phyloP scores from a whole-genome alignment of 202 grass and related monocot species.

The Zoysia matrella region DNA sequence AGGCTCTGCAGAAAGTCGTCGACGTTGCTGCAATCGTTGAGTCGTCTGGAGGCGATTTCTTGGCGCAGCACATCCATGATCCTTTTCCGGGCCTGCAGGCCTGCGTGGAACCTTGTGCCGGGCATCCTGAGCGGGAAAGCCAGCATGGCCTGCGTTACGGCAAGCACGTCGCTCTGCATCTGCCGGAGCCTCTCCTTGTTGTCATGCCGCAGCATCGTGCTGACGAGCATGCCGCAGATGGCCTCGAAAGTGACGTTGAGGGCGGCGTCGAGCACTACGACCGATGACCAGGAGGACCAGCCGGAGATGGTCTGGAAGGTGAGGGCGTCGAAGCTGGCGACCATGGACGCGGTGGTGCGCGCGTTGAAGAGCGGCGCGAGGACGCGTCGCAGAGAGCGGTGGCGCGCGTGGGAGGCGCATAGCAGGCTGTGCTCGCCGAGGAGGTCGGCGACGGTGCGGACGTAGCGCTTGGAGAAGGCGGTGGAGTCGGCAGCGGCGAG shows the following conservation, averaged over 20 bases:
- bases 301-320: slow-evolving; percentile 5
- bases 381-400: slow-evolving; percentile 57
- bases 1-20: slow-evolving; percentile 79
- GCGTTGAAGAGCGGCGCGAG: slow-evolving; percentile 63
- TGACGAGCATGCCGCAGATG: slow-evolving; percentile 85
- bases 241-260: slow-evolving; percentile 70
- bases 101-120: slow-evolving; percentile 70
- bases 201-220: slow-evolving; percentile 26
- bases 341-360: slow-evolving; percentile 38
- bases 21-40: not conserved
- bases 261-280: slow-evolving; percentile 65
- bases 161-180: slow-evolving; percentile 66
- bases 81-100: slow-evolving; percentile 67
- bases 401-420: slow-evolving; percentile 60
- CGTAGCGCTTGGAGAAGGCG: slow-evolving; percentile 80
- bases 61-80: slow-evolving; percentile 63
- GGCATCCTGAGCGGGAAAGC: slow-evolving; percentile 72
- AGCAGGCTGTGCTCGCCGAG: slow-evolving; percentile 83
- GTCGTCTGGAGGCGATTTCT: slow-evolving; percentile 46
- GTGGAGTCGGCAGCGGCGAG: slow-evolving; percentile 48
- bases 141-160: slow-evolving; percentile 80
- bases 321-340: slow-evolving; percentile 57
- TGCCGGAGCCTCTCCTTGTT: slow-evolving; percentile 10
- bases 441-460: slow-evolving; percentile 68
- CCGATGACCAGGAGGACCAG: slow-evolving; percentile 4